Percentiles rank a stretch among this genome's conserved stretches.
Evolutionary conservation across 345 rosid genomes (phyloP).

Genomic region (Citrus medica): DNA sequence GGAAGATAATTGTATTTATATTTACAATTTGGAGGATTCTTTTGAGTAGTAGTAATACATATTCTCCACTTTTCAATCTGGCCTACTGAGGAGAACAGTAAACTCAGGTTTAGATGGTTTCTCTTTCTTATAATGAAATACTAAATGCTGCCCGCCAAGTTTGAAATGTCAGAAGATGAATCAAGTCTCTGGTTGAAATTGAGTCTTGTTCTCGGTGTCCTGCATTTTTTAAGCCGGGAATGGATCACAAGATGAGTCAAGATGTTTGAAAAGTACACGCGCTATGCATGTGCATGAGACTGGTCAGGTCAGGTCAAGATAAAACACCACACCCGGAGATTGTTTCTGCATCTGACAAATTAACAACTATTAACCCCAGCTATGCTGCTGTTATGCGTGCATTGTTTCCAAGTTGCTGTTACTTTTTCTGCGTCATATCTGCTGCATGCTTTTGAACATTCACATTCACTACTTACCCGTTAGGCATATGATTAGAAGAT

Average conservation of each 20-base stretch:
- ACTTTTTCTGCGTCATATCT: not conserved
- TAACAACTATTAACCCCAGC: not conserved
- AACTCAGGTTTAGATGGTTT: not conserved
- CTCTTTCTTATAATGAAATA: not conserved
- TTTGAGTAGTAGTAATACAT: too few relatives aligned
- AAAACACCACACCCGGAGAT: not conserved
- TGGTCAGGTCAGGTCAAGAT: not conserved
- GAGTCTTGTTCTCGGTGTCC: not conserved
- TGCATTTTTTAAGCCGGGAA: not conserved
- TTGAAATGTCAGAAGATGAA: not conserved
- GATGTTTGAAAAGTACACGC: slow-evolving; percentile 3
- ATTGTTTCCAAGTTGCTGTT: not conserved
- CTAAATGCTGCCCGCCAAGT: not conserved
- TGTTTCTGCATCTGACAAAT: slow-evolving; percentile 14
- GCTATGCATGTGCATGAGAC: slow-evolving; percentile 1
- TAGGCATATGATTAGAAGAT: not conserved
- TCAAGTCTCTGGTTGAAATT: not conserved
- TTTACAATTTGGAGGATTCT: not conserved
- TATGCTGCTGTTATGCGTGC: too few relatives aligned
- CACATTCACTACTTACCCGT: not conserved
- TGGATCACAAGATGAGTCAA: not conserved
- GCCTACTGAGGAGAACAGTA: not conserved
- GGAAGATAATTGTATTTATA: not conserved
- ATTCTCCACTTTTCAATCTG: too few relatives aligned
- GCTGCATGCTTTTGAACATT: not conserved